Conservation (phyloP, 305 asterid genomes). For the Fraxinus ornus region DNA sequence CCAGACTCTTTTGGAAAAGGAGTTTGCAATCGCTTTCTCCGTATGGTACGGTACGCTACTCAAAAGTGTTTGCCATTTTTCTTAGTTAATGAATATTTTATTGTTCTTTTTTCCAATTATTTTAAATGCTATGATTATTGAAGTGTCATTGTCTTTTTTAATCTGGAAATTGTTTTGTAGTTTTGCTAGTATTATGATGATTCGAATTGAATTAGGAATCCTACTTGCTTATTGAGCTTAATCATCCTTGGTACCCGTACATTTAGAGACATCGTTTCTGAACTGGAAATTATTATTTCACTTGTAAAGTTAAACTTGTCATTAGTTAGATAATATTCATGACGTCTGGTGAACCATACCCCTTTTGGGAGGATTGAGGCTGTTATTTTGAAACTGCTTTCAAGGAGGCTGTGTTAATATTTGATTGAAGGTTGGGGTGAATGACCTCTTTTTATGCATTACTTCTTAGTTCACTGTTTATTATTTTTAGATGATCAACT, state of each 20-base stretch:
- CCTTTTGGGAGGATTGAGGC: not conserved
- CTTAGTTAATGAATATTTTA: not conserved
- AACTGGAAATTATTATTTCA: not conserved
- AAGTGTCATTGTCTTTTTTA: not conserved
- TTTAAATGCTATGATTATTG: not conserved
- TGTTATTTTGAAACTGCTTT: not conserved
- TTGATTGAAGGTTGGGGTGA: not conserved
- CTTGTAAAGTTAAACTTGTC: not conserved
- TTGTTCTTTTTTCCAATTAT: not conserved
- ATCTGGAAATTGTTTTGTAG: not conserved
- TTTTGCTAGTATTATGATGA: not conserved
- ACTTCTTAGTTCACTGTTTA: not conserved
- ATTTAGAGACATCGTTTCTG: not conserved
- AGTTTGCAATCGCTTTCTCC: slow-evolving; percentile 74
- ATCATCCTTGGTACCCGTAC: not conserved
- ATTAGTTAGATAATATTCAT: not conserved
- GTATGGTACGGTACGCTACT: slow-evolving; percentile 51
- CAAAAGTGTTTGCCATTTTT: not conserved
- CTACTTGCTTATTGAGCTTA: not conserved
- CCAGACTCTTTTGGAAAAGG: slow-evolving; percentile 54
- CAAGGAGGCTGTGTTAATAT: not conserved
- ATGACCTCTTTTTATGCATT: not conserved
- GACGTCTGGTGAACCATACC: not conserved
- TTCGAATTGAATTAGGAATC: not conserved
- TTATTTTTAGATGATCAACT: not conserved